phyloP scores from a whole-genome alignment of 2,329 filamentous ascomycete genomes.

The Trichoderma endophyticum region DNA sequence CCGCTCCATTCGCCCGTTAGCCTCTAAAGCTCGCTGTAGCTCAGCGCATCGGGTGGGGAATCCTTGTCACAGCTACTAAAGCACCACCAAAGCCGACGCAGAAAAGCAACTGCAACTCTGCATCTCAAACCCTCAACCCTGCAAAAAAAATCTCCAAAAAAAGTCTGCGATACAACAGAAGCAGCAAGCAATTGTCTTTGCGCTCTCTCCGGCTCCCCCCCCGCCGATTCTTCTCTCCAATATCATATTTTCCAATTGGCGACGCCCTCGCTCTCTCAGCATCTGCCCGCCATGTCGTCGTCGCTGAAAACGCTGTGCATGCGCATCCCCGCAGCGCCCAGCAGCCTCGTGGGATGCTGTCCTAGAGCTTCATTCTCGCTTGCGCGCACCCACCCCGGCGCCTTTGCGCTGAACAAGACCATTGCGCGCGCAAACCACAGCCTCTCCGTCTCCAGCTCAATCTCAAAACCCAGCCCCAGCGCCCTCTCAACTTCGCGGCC shows the following conservation, averaged over 20 bases:
- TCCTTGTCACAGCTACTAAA: not conserved
- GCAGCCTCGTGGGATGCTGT: constrained; percentile 26
- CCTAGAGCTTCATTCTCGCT: constrained; percentile 32
- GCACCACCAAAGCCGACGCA: not conserved
- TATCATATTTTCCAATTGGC: not conserved
- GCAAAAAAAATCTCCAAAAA: not conserved
- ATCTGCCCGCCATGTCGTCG: constrained; percentile 28
- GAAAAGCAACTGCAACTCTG: not conserved
- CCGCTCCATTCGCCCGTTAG: not conserved
- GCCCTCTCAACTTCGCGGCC: not conserved
- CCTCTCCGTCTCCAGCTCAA: not conserved
- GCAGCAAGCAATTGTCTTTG: not conserved
- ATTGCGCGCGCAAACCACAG: constrained; percentile 9
- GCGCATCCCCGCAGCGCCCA: constrained; percentile 29
- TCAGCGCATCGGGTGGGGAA: not conserved
- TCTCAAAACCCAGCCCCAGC: not conserved
- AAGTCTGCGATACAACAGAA: not conserved
- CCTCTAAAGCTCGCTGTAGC: not conserved
- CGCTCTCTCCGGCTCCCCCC: not conserved
- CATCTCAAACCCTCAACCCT: constrained; percentile 2
- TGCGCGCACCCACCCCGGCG: constrained; percentile 20
- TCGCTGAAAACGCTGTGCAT: constrained; percentile 33
- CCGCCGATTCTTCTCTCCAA: not conserved
- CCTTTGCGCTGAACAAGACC: not conserved
- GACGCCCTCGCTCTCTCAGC: not conserved